Evolutionary conservation across 495 filamentous ascomycete genomes (phyloP), one percentile per base, ranked within the genome.

Genomic region (Geoglossum glabrum): DNA sequence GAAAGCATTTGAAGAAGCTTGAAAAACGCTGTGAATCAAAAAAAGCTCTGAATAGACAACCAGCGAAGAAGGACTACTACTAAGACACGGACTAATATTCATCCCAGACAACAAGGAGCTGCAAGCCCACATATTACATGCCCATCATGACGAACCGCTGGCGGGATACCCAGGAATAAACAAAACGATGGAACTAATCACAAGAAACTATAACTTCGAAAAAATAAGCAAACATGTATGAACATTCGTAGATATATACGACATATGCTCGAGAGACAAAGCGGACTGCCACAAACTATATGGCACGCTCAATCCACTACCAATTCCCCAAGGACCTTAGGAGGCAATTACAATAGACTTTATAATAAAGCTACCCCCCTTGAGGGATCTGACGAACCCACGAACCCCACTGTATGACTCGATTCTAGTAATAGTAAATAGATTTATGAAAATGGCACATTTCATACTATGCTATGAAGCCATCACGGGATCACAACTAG

Each of bases 271-370:
- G 21, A 13, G 46, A 7, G 2, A 3, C 6, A 50, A 50, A 21
- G 46, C 46, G 1, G 3, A 13, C 3, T 8, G 46, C 3, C 46
- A 50, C 46, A 5, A 25, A 7, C 54, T 17, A 10, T 34, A 55
- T 33, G 19, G 54, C 3, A 36, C 6, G 3, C 54, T 55, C 15
- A 3, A 55, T 1, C 19, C 54, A 7, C 36, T 55, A 8, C 8
- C 6, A 55, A 19, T 55, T 10, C 61, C 61, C 19, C 30, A 63
- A 19, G 4, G 40, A 27, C 51, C 51, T 7, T 65, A 40, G 60
- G 7, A 56, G 13, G 31, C 45, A 17, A 54, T 65, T 1, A 38
- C 56, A 26, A 34, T 66, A 10, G 38, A 64, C 56, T 61, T 65
- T 27, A 60, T 65, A 40, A 54, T 38, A 28, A 10, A 23, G 23